Conservation (phyloP, 768 basidiomycete species). For the Termitomyces sp. region DNA sequence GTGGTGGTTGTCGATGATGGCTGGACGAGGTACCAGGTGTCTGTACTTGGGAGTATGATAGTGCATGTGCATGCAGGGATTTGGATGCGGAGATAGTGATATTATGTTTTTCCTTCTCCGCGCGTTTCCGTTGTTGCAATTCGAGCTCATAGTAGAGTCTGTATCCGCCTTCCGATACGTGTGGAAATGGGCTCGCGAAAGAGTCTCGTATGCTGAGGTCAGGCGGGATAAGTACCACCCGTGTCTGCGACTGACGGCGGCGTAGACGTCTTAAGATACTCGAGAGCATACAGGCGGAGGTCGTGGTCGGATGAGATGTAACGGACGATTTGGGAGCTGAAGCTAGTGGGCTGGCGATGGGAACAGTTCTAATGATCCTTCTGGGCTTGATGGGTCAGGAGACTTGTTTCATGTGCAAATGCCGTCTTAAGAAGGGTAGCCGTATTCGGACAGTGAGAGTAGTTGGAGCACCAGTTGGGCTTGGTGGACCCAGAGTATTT, state of each 20-base stretch:
- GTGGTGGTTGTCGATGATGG: slow-evolving; percentile 16
- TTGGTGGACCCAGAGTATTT: neutral
- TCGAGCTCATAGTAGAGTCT: slow-evolving; percentile 29
- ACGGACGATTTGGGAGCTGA: neutral
- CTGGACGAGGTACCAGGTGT: slow-evolving; percentile 12
- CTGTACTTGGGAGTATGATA: slow-evolving; percentile 10
- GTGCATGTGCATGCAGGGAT: neutral
- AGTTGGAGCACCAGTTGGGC: neutral
- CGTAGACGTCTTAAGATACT: slow-evolving; percentile 22
- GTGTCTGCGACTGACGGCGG: slow-evolving; percentile 10
- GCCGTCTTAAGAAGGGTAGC: slow-evolving; percentile 4
- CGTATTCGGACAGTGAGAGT: slow-evolving; percentile 1
- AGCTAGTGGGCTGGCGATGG: neutral
- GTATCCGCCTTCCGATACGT: slow-evolving; percentile 35
- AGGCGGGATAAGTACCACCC: slow-evolving; percentile 22
- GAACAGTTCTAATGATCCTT: neutral
- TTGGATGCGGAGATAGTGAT: slow-evolving; percentile 6
- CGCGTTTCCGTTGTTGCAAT: slow-evolving; percentile 9
- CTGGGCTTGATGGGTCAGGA: slow-evolving; percentile 11
- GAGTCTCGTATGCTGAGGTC: slow-evolving; percentile 30
- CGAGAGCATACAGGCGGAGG: slow-evolving; percentile 20
- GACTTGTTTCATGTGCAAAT: slow-evolving; percentile 14
- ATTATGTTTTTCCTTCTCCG: slow-evolving; percentile 6
- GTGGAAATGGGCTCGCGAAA: slow-evolving; percentile 32
- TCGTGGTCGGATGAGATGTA: neutral